These are phyloP conservation scores for Ophiostoma ulmi DNA, from an alignment of 2,329 filamentous ascomycete genomes.

Conservation along the genomic window DNA sequence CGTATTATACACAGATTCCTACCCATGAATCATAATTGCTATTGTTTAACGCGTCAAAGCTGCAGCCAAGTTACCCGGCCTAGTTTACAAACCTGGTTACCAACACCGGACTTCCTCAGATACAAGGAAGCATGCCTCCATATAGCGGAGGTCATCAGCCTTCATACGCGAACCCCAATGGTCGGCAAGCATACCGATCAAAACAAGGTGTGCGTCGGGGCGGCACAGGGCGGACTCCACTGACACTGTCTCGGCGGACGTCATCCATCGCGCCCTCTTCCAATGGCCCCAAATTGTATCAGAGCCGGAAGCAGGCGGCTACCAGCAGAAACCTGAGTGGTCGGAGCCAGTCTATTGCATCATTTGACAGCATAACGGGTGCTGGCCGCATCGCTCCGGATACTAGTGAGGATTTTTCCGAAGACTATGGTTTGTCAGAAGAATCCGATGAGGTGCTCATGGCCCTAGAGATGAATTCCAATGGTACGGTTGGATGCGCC, in stretches of 20 bases:
- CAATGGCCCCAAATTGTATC: not conserved
- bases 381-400: not conserved
- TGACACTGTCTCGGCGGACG: not conserved
- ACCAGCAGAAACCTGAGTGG: not conserved
- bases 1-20: not conserved
- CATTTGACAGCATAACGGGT: not conserved
- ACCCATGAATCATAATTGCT: not conserved
- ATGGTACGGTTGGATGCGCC: slow-evolving; percentile 70
- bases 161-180: not conserved
- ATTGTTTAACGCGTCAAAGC: not conserved
- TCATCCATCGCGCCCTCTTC: not conserved
- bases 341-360: not conserved
- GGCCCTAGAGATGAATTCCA: slow-evolving; percentile 70
- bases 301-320: not conserved
- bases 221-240: not conserved
- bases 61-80: not conserved
- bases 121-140: not conserved
- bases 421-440: not conserved
- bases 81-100: not conserved
- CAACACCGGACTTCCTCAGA: not conserved
- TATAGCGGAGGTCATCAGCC: not conserved
- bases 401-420: not conserved
- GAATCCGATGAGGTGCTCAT: slow-evolving; percentile 64
- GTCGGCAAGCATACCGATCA: not conserved
- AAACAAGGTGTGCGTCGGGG: not conserved